Evolutionary conservation across 495 filamentous ascomycete genomes (phyloP).

Genomic region (Amniculicola lignicola): DNA sequence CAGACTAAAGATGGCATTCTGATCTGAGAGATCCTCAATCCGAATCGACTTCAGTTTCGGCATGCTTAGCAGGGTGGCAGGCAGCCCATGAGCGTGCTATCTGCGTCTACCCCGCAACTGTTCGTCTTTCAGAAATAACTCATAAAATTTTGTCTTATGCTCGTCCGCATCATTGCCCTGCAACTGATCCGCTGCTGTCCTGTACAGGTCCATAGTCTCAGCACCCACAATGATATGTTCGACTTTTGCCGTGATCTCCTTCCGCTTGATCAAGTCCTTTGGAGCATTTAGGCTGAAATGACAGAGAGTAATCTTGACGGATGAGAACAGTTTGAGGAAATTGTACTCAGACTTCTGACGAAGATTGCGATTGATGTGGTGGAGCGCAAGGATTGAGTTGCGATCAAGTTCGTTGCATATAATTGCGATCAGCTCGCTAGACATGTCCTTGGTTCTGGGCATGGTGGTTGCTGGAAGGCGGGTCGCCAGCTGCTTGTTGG

Average conservation of each 20-base stretch:
- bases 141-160: neutral
- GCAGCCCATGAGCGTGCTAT: too few relatives aligned
- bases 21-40: too few relatives aligned
- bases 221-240: constrained; percentile 4
- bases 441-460: neutral
- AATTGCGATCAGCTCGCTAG: neutral
- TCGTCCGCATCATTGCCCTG: neutral
- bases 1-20: too few relatives aligned
- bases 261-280: neutral
- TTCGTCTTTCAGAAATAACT: neutral
- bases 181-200: neutral
- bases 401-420: neutral
- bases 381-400: neutral
- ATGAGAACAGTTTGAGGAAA: neutral
- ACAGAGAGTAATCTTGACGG: neutral
- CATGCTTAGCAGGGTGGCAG: too few relatives aligned
- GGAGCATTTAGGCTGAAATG: neutral
- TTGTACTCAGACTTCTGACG: neutral
- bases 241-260: neutral
- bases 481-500: neutral
- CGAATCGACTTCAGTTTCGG: too few relatives aligned
- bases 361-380: neutral
- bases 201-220: constrained; percentile 4
- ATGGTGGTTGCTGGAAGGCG: neutral
- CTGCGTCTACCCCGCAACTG: too few relatives aligned